Evolutionary conservation across 257 asterid genomes (phyloP).

Genomic region (Jaltomata sinuosa): DNA sequence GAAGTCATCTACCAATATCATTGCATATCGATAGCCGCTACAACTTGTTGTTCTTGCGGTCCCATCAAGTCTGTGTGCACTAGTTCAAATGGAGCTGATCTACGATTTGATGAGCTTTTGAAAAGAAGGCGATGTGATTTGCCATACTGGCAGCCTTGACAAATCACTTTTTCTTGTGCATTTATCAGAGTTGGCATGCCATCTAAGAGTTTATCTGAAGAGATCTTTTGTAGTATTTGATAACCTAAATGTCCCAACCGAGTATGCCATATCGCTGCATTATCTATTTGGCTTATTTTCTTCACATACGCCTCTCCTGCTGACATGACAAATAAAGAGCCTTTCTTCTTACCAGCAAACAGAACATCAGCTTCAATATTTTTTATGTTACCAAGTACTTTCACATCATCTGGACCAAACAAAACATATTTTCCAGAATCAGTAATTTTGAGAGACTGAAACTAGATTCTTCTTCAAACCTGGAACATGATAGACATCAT

Average conservation of each 20-base stretch:
- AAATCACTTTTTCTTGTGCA: constrained; percentile 1
- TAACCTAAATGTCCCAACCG: constrained; percentile 2
- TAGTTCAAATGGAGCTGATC: background rate
- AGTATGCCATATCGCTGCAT: constrained; percentile 11
- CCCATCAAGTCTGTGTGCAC: constrained; percentile 13
- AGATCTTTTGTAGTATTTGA: constrained; percentile 7
- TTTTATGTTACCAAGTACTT: constrained; percentile 1
- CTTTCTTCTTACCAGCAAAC: background rate
- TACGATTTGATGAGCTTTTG: background rate
- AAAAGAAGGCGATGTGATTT: constrained; percentile 11
- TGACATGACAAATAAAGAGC: background rate
- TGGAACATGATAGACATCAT: constrained; percentile 9
- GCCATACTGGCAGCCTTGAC: background rate
- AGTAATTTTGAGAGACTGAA: constrained; percentile 8
- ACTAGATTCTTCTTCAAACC: constrained; percentile 5
- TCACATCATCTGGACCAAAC: constrained; percentile 8
- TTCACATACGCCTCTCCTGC: constrained; percentile 2
- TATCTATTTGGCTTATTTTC: background rate
- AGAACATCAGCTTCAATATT: background rate
- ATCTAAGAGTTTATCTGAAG: constrained; percentile 2
- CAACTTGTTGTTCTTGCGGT: constrained; percentile 6
- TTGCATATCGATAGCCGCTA: background rate
- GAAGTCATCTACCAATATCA: constrained; percentile 13
- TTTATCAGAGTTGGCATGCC: background rate
- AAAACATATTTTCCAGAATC: constrained; percentile 9